A percentile compares a stretch with the other conserved stretches of the same genome.
phyloP scores from a whole-genome alignment of 257 asterid genomes.

The Forsythia suspensa region DNA sequence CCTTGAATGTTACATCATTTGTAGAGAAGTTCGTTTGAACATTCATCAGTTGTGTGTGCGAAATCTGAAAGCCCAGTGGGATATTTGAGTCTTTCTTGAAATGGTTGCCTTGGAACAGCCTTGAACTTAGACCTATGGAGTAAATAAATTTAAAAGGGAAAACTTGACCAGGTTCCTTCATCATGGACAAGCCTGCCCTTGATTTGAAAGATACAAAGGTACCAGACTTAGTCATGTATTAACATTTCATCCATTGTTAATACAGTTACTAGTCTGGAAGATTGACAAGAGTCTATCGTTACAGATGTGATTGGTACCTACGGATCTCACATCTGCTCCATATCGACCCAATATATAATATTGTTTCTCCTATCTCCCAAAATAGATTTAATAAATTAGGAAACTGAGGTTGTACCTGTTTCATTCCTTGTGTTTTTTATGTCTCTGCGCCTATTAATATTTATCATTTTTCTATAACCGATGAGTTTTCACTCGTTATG shows the following conservation, averaged over 20 bases:
- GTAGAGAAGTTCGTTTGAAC: not conserved
- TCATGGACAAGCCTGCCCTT: not conserved
- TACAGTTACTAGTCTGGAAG: conserved; percentile 40
- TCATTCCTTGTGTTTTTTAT: too few species aligned
- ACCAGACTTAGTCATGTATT: conserved; percentile 51
- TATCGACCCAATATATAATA: conserved; percentile 10
- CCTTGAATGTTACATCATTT: not conserved
- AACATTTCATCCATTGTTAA: conserved; percentile 17
- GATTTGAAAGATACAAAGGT: not conserved
- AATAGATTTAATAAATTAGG: not conserved
- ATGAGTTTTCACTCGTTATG: too few species aligned
- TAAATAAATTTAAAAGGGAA: not conserved
- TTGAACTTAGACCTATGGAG: not conserved
- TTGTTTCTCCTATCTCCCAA: not conserved
- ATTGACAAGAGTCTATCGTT: conserved; percentile 30
- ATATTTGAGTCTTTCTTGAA: not conserved
- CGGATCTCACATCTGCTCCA: conserved; percentile 33
- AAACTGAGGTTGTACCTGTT: too few species aligned
- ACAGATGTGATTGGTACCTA: conserved; percentile 21
- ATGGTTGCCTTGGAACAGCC: not conserved
- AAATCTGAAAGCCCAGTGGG: not conserved
- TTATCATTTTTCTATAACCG: too few species aligned
- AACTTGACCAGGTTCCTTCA: not conserved
- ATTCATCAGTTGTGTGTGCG: not conserved
- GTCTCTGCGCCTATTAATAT: too few species aligned